Base-by-base conservation (phyloP, 2,329 filamentous ascomycete genomes). In the Aureobasidium musti region DNA sequence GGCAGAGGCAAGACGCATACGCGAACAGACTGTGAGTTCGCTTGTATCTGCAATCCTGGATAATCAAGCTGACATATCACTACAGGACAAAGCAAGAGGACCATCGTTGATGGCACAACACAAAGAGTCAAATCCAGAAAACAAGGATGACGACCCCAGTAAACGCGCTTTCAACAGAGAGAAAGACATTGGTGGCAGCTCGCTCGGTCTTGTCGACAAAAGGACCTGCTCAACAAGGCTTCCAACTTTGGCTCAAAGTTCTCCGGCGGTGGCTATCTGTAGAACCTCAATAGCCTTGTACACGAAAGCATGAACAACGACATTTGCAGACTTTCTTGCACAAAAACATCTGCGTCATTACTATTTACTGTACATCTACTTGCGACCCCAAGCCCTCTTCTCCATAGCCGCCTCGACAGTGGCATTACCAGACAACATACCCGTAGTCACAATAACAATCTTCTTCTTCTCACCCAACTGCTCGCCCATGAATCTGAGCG, bases 361-460 rank as follows among this genome's bases (percentile, higher is more conserved):
- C 56, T 59, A 5, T 33, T 5, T 63, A 52, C 33, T 52, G 17
- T 63, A 41, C 45, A 52, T 26, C 21, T 63, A 63, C 59, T 30
- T 63, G 21, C 41, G 67, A n/a, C 67, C 69, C 68, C 80, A 79
- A 30, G 63, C 67, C 54, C 81, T 83, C 74, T 84, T 89, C 81
- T 95, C 91, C 72, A 94, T 89, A 66, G 90, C 92, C 11, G 68
- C 65, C 71, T 77, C 75, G 33, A 76, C 67, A 39, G 74, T 75
- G 54, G 89, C 87, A 77, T 94, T 91, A 33, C 96, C 95, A 79
- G 87, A 96, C 68, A 98, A 87, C 49, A 99, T 89, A 64, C 91
- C 91, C 19, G 95, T 99, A 59, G 95, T 94, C 77, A 91, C 96
- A 74, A 99, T 93, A 57, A 99, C 83, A 72, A 99, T 89, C 74